Conservation (phyloP, 257 asterid genomes). For the Lavandula angustifolia region DNA sequence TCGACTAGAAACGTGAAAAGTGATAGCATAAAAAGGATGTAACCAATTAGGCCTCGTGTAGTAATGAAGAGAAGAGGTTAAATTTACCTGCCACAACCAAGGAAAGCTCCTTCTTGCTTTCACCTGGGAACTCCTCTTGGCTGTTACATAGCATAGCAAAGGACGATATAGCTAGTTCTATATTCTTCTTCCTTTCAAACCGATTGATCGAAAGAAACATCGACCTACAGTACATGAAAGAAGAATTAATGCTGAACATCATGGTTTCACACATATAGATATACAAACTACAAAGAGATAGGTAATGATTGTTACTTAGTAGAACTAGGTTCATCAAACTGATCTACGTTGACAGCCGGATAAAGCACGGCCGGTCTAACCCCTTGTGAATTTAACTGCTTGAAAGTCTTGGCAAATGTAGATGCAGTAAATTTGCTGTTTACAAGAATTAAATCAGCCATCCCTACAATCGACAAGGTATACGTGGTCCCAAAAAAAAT, state of each 20-base stretch:
- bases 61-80: conserved; percentile 11
- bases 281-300: no score
- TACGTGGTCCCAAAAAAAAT: conserved; percentile 3
- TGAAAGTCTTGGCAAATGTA: conserved; percentile 89
- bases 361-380: conserved; percentile 87
- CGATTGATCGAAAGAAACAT: conserved; percentile 94
- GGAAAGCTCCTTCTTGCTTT: conserved; percentile 48
- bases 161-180: conserved; percentile 87
- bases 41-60: neutral
- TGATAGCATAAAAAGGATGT: neutral
- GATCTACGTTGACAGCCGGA: conserved; percentile 90
- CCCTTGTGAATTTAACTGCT: conserved; percentile 62
- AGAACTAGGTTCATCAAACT: conserved; percentile 61
- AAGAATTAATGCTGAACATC: conserved; percentile 14
- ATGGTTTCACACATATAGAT: neutral
- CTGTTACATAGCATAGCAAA: conserved; percentile 63
- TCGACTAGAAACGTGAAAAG: neutral
- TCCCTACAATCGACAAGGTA: conserved; percentile 55
- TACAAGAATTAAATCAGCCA: conserved; percentile 90
- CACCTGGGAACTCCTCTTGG: conserved; percentile 40
- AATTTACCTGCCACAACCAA: conserved; percentile 72
- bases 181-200: conserved; percentile 91
- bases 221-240: conserved; percentile 48
- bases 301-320: conserved; percentile 56
- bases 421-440: conserved; percentile 94